Conservation (phyloP, 108 stramenopile genomes). For the Cafeteria roenbergensis region DNA sequence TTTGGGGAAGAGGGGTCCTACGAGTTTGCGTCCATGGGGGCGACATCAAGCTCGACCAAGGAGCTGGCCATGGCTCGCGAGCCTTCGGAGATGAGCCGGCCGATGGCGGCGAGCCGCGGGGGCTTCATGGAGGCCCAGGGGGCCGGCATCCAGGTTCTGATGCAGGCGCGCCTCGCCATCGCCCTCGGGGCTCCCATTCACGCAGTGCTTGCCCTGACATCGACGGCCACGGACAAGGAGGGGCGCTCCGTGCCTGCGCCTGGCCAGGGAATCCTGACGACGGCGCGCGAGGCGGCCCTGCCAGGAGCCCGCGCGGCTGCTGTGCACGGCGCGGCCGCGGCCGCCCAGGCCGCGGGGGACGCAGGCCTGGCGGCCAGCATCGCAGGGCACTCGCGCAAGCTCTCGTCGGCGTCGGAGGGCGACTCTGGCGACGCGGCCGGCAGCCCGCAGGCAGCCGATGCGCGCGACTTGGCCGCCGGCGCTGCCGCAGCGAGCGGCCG, state of each 20-base stretch:
- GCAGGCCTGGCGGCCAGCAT: too few species aligned
- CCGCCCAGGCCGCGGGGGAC: too few species aligned
- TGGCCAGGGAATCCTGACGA: slow-evolving; percentile 19
- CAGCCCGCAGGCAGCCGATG: too few species aligned
- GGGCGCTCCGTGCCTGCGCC: slow-evolving; percentile 19
- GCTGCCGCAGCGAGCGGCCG: too few species aligned
- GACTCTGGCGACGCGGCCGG: too few species aligned
- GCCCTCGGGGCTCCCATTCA: slow-evolving; percentile 20
- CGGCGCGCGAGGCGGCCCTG: slow-evolving; percentile 7
- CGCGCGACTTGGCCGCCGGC: too few species aligned
- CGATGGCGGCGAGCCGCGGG: slow-evolving; percentile 13
- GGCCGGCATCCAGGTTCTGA: slow-evolving; percentile 20
- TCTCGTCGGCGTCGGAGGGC: too few species aligned
- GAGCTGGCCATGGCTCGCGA: slow-evolving; percentile 3
- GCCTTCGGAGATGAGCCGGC: slow-evolving; percentile 4
- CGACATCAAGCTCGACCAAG: slow-evolving; percentile 10
- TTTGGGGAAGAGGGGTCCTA: slow-evolving; percentile 20
- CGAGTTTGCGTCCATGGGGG: slow-evolving; percentile 19
- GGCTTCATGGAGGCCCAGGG: slow-evolving; percentile 22
- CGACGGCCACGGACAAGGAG: slow-evolving; percentile 19
- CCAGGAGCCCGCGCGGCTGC: too few species aligned
- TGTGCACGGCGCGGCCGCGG: too few species aligned
- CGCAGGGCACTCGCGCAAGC: too few species aligned
- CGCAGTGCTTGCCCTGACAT: slow-evolving; percentile 13
- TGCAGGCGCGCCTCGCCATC: slow-evolving; percentile 13